phyloP scores from a whole-genome alignment of 2,329 filamentous ascomycete species.

The Aspergillus novoparasiticus region DNA sequence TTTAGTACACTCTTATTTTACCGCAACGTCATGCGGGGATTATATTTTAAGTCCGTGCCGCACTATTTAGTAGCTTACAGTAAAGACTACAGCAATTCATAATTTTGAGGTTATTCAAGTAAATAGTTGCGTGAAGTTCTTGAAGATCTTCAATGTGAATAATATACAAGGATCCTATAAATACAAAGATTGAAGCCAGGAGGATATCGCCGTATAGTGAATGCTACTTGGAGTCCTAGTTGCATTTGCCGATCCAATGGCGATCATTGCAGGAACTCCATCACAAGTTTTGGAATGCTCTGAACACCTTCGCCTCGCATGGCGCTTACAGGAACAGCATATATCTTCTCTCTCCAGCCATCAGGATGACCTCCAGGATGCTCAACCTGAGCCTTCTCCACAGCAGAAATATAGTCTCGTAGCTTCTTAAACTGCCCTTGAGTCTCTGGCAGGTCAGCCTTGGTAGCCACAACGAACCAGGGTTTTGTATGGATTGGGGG shows the following conservation, averaged over 20 bases:
- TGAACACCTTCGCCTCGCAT: slow-evolving; percentile 84
- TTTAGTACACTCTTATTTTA: not conserved
- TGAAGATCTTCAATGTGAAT: not conserved
- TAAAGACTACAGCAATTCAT: not conserved
- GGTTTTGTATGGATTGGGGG: slow-evolving; percentile 89
- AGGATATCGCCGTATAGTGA: not conserved
- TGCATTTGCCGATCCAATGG: not conserved
- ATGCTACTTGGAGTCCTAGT: not conserved
- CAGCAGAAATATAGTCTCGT: slow-evolving; percentile 67
- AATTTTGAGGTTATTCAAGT: not conserved
- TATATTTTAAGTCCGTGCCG: not conserved
- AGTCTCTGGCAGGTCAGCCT: slow-evolving; percentile 80
- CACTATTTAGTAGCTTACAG: not conserved
- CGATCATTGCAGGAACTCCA: slow-evolving; percentile 43
- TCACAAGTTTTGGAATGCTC: slow-evolving; percentile 44
- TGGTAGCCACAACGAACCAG: slow-evolving; percentile 95
- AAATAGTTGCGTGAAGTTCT: not conserved
- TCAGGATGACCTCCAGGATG: slow-evolving; percentile 76
- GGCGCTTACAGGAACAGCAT: slow-evolving; percentile 83
- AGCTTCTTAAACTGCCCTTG: slow-evolving; percentile 74
- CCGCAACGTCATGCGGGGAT: slow-evolving; percentile 11
- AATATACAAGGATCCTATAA: slow-evolving; percentile 4
- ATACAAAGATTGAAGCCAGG: not conserved
- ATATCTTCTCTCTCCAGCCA: slow-evolving; percentile 60
- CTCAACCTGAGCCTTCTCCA: slow-evolving; percentile 62